phyloP scores from a whole-genome alignment of 441 rosid species.

The Pelargonium exstipulatum region DNA sequence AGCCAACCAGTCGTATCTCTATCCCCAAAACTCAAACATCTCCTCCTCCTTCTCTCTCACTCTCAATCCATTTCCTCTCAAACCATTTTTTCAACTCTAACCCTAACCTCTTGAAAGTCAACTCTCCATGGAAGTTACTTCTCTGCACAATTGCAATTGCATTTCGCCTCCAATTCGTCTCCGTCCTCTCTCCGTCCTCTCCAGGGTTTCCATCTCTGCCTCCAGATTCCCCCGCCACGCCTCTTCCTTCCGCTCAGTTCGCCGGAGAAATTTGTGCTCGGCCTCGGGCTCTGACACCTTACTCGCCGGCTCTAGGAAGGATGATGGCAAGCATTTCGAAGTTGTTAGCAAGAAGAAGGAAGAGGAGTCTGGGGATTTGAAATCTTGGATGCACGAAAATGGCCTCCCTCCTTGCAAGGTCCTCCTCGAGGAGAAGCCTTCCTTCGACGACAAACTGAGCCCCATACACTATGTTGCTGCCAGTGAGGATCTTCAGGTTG shows the following conservation, averaged over 20 bases:
- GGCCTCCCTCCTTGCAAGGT: conserved; percentile 90
- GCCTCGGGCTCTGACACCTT: conserved; percentile 60
- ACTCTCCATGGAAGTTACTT: conserved; percentile 34
- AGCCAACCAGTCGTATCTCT: not conserved
- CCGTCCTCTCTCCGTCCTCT: conserved; percentile 19
- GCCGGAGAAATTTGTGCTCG: conserved; percentile 29
- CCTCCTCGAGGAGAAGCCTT: conserved; percentile 61
- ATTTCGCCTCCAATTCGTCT: conserved; percentile 34
- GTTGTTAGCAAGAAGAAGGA: conserved; percentile 44
- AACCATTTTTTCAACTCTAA: conserved; percentile 9
- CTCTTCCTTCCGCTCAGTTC: conserved; percentile 28
- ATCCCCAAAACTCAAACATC: not conserved
- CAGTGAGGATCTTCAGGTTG: conserved; percentile 77
- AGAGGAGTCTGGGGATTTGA: conserved; percentile 54
- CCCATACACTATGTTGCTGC: conserved; percentile 90
- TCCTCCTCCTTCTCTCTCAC: not conserved
- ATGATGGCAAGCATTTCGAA: conserved; percentile 30
- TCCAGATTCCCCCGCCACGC: conserved; percentile 26
- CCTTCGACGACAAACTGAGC: conserved; percentile 51
- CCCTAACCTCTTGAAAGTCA: conserved; percentile 1
- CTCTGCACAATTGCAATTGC: conserved; percentile 36
- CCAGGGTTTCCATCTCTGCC: conserved; percentile 34
- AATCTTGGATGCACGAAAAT: conserved; percentile 81
- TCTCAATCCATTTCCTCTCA: conserved; percentile 9
- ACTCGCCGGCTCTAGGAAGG: conserved; percentile 45